phyloP scores from a whole-genome alignment of 805 yeast genomes.

The Ogataea trehalophila region DNA sequence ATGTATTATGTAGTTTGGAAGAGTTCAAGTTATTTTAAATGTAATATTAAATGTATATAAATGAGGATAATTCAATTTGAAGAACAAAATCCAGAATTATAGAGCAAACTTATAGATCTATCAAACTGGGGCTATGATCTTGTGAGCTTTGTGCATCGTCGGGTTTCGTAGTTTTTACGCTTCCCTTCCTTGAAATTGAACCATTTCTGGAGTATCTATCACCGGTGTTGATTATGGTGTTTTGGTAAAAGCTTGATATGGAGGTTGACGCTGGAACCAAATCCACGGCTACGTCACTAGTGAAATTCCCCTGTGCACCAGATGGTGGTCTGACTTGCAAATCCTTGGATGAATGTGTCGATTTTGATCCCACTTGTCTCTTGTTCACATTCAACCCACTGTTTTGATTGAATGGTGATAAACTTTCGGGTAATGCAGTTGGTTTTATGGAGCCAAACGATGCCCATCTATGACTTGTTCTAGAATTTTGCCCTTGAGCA shows the following conservation, averaged over 20 bases:
- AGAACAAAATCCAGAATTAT: too few species aligned
- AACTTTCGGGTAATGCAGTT: not conserved
- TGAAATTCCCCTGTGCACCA: not conserved
- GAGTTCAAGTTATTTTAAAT: too few species aligned
- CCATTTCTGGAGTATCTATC: slow-evolving; percentile 7
- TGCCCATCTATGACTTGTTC: not conserved
- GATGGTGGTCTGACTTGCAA: not conserved
- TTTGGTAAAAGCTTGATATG: slow-evolving; percentile 7
- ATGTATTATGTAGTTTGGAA: too few species aligned
- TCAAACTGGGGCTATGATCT: too few species aligned
- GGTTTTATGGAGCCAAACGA: not conserved
- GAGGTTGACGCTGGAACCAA: slow-evolving; percentile 6
- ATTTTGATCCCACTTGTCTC: not conserved
- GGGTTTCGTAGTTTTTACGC: too few species aligned
- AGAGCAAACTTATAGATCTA: too few species aligned
- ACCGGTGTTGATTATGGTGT: slow-evolving; percentile 7
- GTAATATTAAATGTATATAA: too few species aligned
- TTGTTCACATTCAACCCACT: not conserved
- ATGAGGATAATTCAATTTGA: too few species aligned
- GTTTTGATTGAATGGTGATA: not conserved
- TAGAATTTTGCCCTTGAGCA: not conserved
- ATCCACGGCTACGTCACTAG: slow-evolving; percentile 5
- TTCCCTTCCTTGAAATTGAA: not conserved
- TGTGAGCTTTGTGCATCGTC: too few species aligned
- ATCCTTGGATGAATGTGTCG: not conserved